phyloP scores from a whole-genome alignment of 2,329 filamentous ascomycete species.

The Phialemoniopsis sp. region DNA sequence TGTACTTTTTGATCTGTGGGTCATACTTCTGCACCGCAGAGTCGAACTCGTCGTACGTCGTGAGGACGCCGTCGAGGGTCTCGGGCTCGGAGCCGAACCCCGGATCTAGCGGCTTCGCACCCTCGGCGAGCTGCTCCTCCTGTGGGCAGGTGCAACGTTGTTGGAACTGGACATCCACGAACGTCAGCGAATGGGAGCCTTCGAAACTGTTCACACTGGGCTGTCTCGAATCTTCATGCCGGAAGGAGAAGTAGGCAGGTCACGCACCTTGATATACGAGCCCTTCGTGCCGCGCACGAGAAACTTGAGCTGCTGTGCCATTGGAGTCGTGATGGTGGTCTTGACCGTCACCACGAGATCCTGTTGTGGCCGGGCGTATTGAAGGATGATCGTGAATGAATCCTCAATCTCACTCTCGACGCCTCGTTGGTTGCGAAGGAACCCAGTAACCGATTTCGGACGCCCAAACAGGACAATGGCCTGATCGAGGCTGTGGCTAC shows the following conservation, averaged over 20 bases:
- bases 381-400: conserved; percentile 50
- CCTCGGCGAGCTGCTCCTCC: conserved; percentile 19
- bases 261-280: conserved; percentile 31
- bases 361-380: conserved; percentile 39
- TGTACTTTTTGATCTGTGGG: conserved; percentile 22
- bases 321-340: conserved; percentile 52
- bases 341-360: conserved; percentile 53
- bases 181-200: too few species aligned
- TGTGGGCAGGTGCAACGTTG: conserved; percentile 23
- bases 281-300: conserved; percentile 60
- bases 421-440: conserved; percentile 48
- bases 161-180: too few species aligned
- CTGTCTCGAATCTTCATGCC: too few species aligned
- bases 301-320: conserved; percentile 55
- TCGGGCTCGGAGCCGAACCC: conserved; percentile 28
- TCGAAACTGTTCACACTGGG: too few species aligned
- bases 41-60: conserved; percentile 29
- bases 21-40: conserved; percentile 19
- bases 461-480: conserved; percentile 52
- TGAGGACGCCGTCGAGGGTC: conserved; percentile 28
- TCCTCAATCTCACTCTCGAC: conserved; percentile 34
- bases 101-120: conserved; percentile 17
- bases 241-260: too few species aligned
- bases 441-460: conserved; percentile 52
- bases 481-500: conserved; percentile 60